Evolutionary conservation across 139 green algal genomes (phyloP).

Genomic region (Micractinium sp.): DNA sequence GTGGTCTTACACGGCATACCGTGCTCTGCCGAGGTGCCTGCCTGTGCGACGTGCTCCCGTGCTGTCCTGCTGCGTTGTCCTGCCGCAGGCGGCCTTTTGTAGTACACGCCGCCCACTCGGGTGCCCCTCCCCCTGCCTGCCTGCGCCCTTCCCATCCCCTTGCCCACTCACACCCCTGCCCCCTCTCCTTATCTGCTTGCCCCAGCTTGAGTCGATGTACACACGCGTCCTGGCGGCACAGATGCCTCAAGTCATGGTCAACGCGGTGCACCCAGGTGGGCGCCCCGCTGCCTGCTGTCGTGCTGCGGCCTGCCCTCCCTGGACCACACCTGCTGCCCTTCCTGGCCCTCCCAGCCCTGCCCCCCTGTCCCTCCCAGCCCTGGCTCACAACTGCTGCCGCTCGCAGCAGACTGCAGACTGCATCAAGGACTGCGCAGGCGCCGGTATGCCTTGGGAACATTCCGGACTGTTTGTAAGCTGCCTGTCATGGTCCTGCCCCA

Average conservation of each 20-base stretch:
- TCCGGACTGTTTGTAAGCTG: not conserved
- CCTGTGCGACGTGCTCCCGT: not conserved
- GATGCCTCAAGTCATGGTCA: constrained; percentile 54
- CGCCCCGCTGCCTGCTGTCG: no score
- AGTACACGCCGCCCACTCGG: not conserved
- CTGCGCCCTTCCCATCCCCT: not conserved
- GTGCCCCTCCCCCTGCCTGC: not conserved
- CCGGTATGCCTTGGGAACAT: not conserved
- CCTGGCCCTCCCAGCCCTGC: not conserved
- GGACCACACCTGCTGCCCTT: not conserved
- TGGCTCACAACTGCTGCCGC: not conserved
- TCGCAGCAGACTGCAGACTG: not conserved
- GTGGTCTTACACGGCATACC: no score
- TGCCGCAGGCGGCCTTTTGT: not conserved
- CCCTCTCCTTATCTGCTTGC: not conserved
- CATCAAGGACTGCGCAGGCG: not conserved
- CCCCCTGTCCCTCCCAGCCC: not conserved
- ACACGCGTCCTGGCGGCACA: constrained; percentile 62
- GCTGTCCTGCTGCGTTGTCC: not conserved
- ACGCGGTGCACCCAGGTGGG: constrained; percentile 63
- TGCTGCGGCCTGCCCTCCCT: no score
- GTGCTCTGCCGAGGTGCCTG: no score
- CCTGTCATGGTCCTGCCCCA: not conserved
- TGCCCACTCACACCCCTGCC: not conserved
- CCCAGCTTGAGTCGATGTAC: constrained; percentile 51